Percentiles rank a stretch among this genome's conserved stretches.
phyloP scores from a whole-genome alignment of 1,284 basidiomycete genomes.

The Irpex sp. region DNA sequence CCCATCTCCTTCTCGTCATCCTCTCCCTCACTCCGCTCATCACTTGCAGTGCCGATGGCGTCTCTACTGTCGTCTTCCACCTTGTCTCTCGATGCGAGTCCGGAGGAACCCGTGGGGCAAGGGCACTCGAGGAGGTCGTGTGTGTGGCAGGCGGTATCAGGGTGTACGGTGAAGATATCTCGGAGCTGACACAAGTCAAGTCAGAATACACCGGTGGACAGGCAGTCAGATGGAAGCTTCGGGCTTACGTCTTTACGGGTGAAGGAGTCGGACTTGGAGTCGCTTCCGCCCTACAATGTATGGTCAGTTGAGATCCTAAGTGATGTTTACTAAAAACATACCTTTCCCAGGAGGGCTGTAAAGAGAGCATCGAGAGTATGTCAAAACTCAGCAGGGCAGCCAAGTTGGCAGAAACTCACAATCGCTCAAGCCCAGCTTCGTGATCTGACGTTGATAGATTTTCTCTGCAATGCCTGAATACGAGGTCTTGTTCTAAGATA shows the following conservation, averaged over 20 bases:
- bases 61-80: constrained; percentile 12
- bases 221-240: neutral
- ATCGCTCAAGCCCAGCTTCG: constrained; percentile 88
- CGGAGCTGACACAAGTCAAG: constrained; percentile 51
- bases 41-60: constrained; percentile 15
- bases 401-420: constrained; percentile 43
- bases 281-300: constrained; percentile 36
- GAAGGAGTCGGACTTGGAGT: constrained; percentile 80
- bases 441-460: constrained; percentile 89
- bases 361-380: constrained; percentile 7
- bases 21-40: constrained; percentile 18
- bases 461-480: constrained; percentile 48
- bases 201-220: constrained; percentile 1
- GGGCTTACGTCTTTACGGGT: constrained; percentile 75
- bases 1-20: constrained; percentile 37
- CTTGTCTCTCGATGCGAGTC: constrained; percentile 17
- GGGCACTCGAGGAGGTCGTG: constrained; percentile 82
- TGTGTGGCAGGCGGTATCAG: constrained; percentile 81
- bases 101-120: constrained; percentile 37
- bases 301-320: neutral
- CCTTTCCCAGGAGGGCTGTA: constrained; percentile 62
- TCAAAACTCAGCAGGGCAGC: neutral
- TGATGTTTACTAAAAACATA: constrained; percentile 22
- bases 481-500: neutral
- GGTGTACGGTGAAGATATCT: constrained; percentile 87